Percentiles rank a stretch among this genome's conserved stretches.
Conservation (phyloP, 2,329 filamentous ascomycete species). For the Corinectria fuckeliana region DNA sequence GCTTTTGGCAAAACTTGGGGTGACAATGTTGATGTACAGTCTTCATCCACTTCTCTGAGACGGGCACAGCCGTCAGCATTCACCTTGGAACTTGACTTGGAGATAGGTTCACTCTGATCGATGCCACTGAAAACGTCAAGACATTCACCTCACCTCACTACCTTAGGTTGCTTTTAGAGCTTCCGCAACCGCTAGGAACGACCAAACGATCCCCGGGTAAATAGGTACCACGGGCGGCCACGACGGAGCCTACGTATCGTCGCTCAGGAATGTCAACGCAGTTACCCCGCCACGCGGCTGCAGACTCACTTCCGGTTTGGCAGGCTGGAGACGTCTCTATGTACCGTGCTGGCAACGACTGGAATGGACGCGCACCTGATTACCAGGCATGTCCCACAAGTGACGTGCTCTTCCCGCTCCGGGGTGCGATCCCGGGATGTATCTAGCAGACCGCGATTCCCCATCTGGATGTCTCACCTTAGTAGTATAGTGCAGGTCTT, state of each 20-base stretch:
- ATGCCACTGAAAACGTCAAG: neutral
- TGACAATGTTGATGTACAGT: too few relatives aligned
- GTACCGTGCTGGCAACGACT: neutral
- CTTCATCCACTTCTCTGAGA: too few relatives aligned
- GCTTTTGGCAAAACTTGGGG: too few relatives aligned
- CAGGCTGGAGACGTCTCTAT: neutral
- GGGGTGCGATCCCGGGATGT: neutral
- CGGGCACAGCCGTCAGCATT: too few relatives aligned
- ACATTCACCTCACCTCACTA: neutral
- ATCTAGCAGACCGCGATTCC: neutral
- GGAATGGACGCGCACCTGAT: neutral
- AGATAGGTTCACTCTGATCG: too few relatives aligned
- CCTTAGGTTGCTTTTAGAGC: too few relatives aligned
- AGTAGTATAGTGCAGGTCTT: too few relatives aligned
- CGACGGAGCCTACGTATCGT: neutral
- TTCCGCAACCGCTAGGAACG: neutral
- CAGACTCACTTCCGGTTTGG: neutral
- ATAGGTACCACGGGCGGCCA: too few relatives aligned
- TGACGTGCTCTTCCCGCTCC: neutral
- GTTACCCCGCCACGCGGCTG: neutral
- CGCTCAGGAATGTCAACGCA: neutral
- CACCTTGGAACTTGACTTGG: neutral
- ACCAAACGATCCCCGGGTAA: neutral
- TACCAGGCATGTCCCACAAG: neutral
- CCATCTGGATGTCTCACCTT: neutral